Percentiles rank a stretch among this genome's conserved stretches.
Evolutionary conservation across 2,329 filamentous ascomycete genomes (phyloP).

Genomic region (Raffaelea albimanens): DNA sequence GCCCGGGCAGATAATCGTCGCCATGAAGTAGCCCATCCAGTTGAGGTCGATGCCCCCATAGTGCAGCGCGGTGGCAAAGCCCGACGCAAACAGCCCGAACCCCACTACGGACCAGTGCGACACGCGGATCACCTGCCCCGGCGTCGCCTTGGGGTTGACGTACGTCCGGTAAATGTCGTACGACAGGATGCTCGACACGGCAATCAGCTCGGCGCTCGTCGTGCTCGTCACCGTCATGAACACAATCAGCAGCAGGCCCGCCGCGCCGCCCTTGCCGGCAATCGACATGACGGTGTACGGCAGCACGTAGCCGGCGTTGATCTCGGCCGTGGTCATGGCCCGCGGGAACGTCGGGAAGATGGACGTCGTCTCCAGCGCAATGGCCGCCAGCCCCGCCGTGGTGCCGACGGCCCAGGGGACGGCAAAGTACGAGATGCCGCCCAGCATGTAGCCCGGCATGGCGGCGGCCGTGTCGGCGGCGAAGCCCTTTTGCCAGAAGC

Average conservation of each 20-base stretch:
- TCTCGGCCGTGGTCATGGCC: conserved; percentile 63
- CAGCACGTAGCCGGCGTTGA: conserved; percentile 72
- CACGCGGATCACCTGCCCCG: conserved; percentile 67
- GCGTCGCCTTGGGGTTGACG: conserved; percentile 65
- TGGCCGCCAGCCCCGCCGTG: conserved; percentile 72
- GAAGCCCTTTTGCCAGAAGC: conserved; percentile 89
- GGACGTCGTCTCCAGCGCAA: conserved; percentile 66
- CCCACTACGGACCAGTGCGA: conserved; percentile 62
- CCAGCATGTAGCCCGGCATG: conserved; percentile 78
- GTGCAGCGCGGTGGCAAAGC: conserved; percentile 63
- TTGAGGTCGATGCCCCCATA: conserved; percentile 75
- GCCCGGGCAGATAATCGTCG: conserved; percentile 75
- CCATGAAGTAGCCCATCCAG: conserved; percentile 67
- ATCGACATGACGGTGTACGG: conserved; percentile 77
- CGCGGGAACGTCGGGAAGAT: conserved; percentile 62
- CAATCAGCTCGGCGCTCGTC: conserved; percentile 72
- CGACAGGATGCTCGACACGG: conserved; percentile 76
- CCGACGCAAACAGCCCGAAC: conserved; percentile 69
- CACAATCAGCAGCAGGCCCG: conserved; percentile 66
- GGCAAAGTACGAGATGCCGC: conserved; percentile 81
- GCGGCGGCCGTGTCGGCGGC: conserved; percentile 76
- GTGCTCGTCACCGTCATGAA: conserved; percentile 86
- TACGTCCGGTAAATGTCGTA: conserved; percentile 86
- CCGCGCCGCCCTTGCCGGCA: conserved; percentile 70
- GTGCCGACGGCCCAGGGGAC: conserved; percentile 85